Evolutionary conservation across 768 basidiomycete species (phyloP), one percentile per base, ranked within the genome.

Genomic region (Lactarius pseudohatsudake): DNA sequence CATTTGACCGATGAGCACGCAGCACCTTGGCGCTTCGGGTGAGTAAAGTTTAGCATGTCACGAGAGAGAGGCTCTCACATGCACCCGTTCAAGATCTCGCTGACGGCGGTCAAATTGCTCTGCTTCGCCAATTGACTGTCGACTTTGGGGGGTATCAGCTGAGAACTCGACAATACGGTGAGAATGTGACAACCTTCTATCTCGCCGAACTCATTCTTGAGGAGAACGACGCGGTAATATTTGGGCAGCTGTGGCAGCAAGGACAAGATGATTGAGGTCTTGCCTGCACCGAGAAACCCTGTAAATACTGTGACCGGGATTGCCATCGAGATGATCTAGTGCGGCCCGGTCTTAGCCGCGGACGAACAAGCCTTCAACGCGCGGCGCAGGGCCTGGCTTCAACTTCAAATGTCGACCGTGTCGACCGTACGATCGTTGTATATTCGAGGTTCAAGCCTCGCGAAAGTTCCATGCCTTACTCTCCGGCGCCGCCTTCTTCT

Each of bases 141-240:
- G 58, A 98, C 95, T 91, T 66, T 16, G 15, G 30, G 8, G 18
- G 2, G 13, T 22, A 26, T 53, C 50, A 53, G 50, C 26, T 7
- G 26, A 53, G 50, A n/a, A 10, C 10, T 9, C 50, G 13, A 28
- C 5, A 8, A 26, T 28, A 13, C 22, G 26, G 15, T 7, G 50
- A 22, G 22, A 53, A 26, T 26, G 13, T 2, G 13, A 26, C 13
- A 15, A 90, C 92, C 92, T 84, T 96, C 86, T 15, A 96, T 83
- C 79, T 98, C 94, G 20, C 96, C 96, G 72, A 94, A 97, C 76
- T 98, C 96, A 78, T 98, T 98, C 81, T 98, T 98, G 69, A 98
- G 82, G 45, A 98, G 78, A 7, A 95, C 94, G 38, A 91, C 90
- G 72, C 86, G 92, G 82, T 96, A 96, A 72, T 91, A 89, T 61